phyloP scores from a whole-genome alignment of 805 yeast genomes.

The Yarrowia osloensis region DNA sequence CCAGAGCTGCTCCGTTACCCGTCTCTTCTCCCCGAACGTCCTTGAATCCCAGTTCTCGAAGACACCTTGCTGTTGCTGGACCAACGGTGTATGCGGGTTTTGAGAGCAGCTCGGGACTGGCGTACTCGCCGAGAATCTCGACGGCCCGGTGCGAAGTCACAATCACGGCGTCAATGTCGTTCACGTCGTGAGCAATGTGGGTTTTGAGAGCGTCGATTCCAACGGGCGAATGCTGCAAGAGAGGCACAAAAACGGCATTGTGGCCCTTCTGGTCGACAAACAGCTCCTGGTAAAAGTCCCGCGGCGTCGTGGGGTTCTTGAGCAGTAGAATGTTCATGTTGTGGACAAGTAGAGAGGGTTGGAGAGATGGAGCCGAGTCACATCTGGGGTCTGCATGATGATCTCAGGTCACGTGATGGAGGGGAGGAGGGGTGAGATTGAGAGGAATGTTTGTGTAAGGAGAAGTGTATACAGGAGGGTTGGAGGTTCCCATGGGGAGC shows the following conservation, averaged over 20 bases:
- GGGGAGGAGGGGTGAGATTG: too few species aligned
- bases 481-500: too few species aligned
- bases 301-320: slow-evolving; percentile 70
- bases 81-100: slow-evolving; percentile 81
- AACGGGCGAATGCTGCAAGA: slow-evolving; percentile 64
- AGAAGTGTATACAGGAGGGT: too few species aligned
- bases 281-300: slow-evolving; percentile 61
- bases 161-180: slow-evolving; percentile 55
- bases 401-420: slow-evolving; percentile 4
- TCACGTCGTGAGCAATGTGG: slow-evolving; percentile 49
- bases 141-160: slow-evolving; percentile 92
- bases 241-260: slow-evolving; percentile 64
- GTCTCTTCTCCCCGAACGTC: slow-evolving; percentile 75
- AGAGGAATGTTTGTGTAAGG: too few species aligned
- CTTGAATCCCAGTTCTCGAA: slow-evolving; percentile 62
- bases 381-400: slow-evolving; percentile 15
- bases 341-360: too few species aligned
- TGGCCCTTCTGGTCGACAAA: slow-evolving; percentile 45
- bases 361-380: slow-evolving; percentile 2
- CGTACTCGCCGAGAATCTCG: slow-evolving; percentile 51
- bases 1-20: slow-evolving; percentile 75
- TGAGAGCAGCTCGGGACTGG: slow-evolving; percentile 24
- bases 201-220: slow-evolving; percentile 51
- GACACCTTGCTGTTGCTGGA: slow-evolving; percentile 72
- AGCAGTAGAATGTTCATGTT: slow-evolving; percentile 48